These are phyloP conservation scores for Candida silvatica DNA, from an alignment of 805 yeast genomes.

Conservation along the genomic window DNA sequence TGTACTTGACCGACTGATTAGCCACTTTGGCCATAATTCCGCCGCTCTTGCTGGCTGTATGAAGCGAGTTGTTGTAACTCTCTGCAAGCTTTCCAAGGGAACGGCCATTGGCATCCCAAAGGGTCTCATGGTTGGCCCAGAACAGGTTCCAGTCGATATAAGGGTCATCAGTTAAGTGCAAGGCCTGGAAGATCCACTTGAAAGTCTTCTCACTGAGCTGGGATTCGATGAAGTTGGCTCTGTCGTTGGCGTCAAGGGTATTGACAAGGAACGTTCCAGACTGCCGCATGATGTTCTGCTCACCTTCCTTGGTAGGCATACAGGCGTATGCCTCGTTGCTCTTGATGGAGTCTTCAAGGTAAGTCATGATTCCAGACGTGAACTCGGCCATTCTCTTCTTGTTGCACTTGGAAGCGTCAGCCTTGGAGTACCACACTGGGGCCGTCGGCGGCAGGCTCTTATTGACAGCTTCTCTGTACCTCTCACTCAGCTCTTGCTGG, in stretches of 20 bases:
- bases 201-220: conserved; percentile 40
- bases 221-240: conserved; percentile 40
- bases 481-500: conserved; percentile 37
- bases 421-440: conserved; percentile 22
- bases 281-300: not conserved
- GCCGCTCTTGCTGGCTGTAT: conserved; percentile 32
- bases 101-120: conserved; percentile 42
- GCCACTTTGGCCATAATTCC: conserved; percentile 37
- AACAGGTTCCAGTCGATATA: conserved; percentile 12
- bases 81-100: conserved; percentile 30
- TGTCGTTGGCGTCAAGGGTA: conserved; percentile 39
- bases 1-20: conserved; percentile 26
- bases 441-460: conserved; percentile 4
- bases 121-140: conserved; percentile 30
- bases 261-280: conserved; percentile 40
- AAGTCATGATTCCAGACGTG: conserved; percentile 12
- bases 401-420: conserved; percentile 25
- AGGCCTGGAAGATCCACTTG: conserved; percentile 31
- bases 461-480: conserved; percentile 24
- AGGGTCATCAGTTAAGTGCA: conserved; percentile 23
- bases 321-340: conserved; percentile 39
- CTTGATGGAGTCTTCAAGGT: conserved; percentile 23
- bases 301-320: conserved; percentile 14
- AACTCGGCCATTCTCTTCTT: conserved; percentile 12
- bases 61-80: conserved; percentile 28